Evolutionary conservation across 495 filamentous ascomycete species (phyloP), one percentile per base, ranked within the genome.

Genomic region (Clavariopsis aquatica): DNA sequence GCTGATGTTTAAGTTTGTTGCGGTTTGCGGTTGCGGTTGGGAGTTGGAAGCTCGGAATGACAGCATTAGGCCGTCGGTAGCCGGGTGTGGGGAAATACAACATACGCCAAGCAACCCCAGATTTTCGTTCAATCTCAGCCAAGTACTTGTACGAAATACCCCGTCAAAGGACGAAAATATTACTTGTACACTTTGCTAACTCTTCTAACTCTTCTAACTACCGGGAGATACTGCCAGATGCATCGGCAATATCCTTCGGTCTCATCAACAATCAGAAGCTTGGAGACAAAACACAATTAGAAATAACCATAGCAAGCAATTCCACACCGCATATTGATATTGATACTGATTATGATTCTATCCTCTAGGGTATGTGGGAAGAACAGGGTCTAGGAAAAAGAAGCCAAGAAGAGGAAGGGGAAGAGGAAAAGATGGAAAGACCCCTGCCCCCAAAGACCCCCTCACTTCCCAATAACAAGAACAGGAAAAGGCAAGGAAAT

Each of bases 311-410:
- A 17, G 5, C 12, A 5, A 43, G 13, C 4, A 17, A 6, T 43
- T 17, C 38, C 15, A 43, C 4, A 17, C n/a, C 38, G 12, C n/a
- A 43, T n/a, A 43, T 17, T 17, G 15, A 43, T 43, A 46, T 41
- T 45, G 46, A 34, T n/a, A n/a, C n/a, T n/a, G n/a, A 52, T 60
- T 60, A 60, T 52, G 52, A 13, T 52, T 60, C 57, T 60, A 52
- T 60, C 57, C 57, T 60, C 57, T 60, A 60, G 57, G 57, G 57
- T 60, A 60, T 60, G 57, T 60, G 17, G 6, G 57, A 52, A 24
- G 26, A 60, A 60, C 2, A 8, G 17, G 45, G n/a, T n/a, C n/a
- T n/a, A n/a, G n/a, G 34, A 5, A 28, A 38, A 43, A 24, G 20
- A 13, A 57, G 2, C 27, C 31, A 41, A 20, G 26, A 41, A 36